These are phyloP conservation scores for Acmispon strigosus DNA, from an alignment of 306 rosid genomes.

Conservation along the genomic window DNA sequence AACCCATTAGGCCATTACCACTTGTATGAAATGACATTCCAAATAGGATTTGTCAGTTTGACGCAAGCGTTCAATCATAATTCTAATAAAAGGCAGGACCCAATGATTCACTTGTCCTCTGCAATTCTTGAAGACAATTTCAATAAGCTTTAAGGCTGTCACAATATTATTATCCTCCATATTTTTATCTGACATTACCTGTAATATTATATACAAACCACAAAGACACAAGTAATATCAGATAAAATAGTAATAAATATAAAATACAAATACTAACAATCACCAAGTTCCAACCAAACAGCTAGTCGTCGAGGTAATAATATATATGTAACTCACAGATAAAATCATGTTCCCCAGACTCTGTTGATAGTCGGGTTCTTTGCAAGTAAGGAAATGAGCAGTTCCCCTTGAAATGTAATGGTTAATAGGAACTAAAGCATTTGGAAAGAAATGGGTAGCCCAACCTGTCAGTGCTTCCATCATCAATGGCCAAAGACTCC, in stretches of 20 bases:
- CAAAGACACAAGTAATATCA: background rate
- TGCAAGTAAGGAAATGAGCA: slow-evolving; percentile 72
- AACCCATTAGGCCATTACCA: slow-evolving; percentile 54
- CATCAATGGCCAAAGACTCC: slow-evolving; percentile 96
- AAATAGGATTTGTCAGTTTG: slow-evolving; percentile 68
- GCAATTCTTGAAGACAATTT: slow-evolving; percentile 89
- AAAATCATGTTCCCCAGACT: slow-evolving; percentile 91
- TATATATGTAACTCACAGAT: slow-evolving; percentile 50
- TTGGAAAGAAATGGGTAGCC: slow-evolving; percentile 82
- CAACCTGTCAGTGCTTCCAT: slow-evolving; percentile 76
- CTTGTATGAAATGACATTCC: slow-evolving; percentile 83
- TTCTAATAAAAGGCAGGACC: slow-evolving; percentile 84
- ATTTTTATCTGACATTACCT: slow-evolving; percentile 77
- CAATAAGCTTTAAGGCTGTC: slow-evolving; percentile 93
- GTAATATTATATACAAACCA: slow-evolving; percentile 4
- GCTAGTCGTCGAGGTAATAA: no score
- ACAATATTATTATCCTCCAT: slow-evolving; percentile 85
- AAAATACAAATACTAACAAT: background rate
- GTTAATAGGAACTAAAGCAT: slow-evolving; percentile 85
- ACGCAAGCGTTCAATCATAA: slow-evolving; percentile 64
- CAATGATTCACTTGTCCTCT: slow-evolving; percentile 92
- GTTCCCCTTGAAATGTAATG: slow-evolving; percentile 91
- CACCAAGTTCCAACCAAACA: background rate
- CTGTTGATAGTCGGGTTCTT: slow-evolving; percentile 84
- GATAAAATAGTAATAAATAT: background rate